These are phyloP conservation scores for Lagenaria siceraria DNA, from an alignment of 306 rosid genomes.

Conservation along the genomic window DNA sequence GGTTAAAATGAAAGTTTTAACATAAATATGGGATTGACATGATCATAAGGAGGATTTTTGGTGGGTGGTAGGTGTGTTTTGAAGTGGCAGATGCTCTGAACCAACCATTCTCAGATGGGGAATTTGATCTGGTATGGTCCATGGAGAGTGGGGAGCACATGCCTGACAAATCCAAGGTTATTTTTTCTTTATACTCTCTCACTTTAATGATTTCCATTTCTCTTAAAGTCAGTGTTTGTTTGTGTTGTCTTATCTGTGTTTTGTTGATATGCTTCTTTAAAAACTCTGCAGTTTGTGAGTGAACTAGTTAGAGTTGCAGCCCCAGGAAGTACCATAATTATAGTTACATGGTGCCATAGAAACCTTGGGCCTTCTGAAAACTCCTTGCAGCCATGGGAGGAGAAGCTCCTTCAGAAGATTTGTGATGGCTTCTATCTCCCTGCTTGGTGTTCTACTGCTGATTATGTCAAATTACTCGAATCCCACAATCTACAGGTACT, in stretches of 20 bases:
- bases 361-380: constrained; percentile 57
- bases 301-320: constrained; percentile 91
- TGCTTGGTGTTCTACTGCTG: constrained; percentile 84
- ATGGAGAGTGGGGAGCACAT: constrained; percentile 99
- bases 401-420: constrained; percentile 52
- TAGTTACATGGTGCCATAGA: constrained; percentile 96
- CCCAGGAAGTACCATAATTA: constrained; percentile 65
- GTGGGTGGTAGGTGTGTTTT: constrained; percentile 44
- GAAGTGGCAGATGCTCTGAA: constrained; percentile 81
- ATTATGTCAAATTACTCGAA: constrained; percentile 48
- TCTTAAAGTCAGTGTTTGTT: background rate
- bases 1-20: too few relatives aligned
- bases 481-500: constrained; percentile 50
- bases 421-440: constrained; percentile 78
- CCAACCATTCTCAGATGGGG: constrained; percentile 65
- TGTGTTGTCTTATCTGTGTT: background rate
- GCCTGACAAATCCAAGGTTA: constrained; percentile 87
- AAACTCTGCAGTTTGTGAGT: constrained; percentile 48
- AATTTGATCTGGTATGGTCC: constrained; percentile 86
- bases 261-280: background rate
- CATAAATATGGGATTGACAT: too few relatives aligned
- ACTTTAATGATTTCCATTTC: background rate
- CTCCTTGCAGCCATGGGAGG: constrained; percentile 56
- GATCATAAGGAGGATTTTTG: background rate
- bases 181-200: background rate